Evolutionary conservation across 805 yeast genomes (phyloP), one percentile per base, ranked within the genome.

Genomic region (Monosporozyma yasuniensis): DNA sequence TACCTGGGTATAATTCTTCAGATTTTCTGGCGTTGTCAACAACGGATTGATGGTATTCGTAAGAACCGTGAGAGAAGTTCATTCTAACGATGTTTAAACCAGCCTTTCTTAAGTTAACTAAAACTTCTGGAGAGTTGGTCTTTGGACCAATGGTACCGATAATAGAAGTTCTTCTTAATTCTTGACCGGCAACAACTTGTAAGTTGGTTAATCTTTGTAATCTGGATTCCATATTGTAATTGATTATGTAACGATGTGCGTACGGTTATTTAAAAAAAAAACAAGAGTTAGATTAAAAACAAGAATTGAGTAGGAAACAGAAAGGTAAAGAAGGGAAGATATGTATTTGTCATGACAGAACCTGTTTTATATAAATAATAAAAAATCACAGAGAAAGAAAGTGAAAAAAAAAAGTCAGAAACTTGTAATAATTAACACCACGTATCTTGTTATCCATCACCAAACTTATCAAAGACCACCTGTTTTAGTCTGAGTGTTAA

Each of bases 111-210:
- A 93, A 80, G 69, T 81, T 79, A 63, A 83, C 87, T 66, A 93
- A 74, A 60, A 79, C 77, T 68, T 90, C 96, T 59, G 84, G 90
- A 62, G 76, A 72, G 81, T 93, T 93, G 73, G 98, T 87, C 77
- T 88, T 89, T 67, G 99, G 99, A 64, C 99, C 99, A 72, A 93
- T 93, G 61, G 99, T 93, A 71, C 98, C 97, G 67, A 93, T 90
- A 74, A 93, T 93, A 56, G 97, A 86, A 54, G 96, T 85, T 72
- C 96, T 88, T 76, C 99, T 89, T 69, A 76, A 77, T 70, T 79
- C 80, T 69, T 80, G 76, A 68, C 84, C 85, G 55, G 96, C 95
- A 63, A 83, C 80, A 59, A 78, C 78, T 73, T 89, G 82, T 68
- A 89, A 81, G 61, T 80, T 72, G 63, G 87, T 76, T 72, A 90